Conservation (phyloP, 192 early-diverging fungal species). For the Phlyctochytrium planicorne region DNA sequence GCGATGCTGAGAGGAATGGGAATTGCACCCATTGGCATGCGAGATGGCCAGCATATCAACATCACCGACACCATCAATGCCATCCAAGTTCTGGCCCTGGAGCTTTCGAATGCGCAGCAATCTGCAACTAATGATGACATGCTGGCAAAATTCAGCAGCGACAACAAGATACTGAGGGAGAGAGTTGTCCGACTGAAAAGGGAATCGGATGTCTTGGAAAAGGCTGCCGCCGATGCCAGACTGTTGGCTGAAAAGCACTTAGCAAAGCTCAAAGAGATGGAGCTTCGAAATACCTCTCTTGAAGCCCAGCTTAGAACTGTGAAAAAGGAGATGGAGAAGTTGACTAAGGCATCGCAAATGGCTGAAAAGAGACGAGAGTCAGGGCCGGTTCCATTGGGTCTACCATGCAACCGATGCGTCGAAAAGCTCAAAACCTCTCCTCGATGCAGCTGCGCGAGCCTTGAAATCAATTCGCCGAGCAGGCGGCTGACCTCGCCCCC, state of each 20-base stretch:
- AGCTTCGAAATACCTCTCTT: neutral
- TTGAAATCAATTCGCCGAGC: neutral
- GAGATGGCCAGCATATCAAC: too few species aligned
- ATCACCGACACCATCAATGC: too few species aligned
- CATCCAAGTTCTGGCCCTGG: too few species aligned
- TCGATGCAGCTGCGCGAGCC: neutral
- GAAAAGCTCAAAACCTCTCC: neutral
- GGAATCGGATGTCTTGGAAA: neutral
- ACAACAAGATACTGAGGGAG: slow-evolving; percentile 2
- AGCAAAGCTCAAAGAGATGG: slow-evolving; percentile 6
- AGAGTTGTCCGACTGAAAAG: neutral
- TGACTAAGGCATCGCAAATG: neutral
- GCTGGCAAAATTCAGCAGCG: too few species aligned
- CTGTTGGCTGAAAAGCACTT: neutral
- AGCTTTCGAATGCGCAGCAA: too few species aligned
- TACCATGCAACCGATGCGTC: neutral
- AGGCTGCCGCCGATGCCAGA: neutral
- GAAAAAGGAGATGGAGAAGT: neutral
- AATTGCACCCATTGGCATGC: too few species aligned
- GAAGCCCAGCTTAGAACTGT: neutral
- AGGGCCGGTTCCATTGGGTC: neutral
- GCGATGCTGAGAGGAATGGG: too few species aligned
- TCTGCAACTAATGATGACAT: too few species aligned
- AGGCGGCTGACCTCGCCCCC: neutral
- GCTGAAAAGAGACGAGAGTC: neutral